A percentile compares a stretch with the other conserved stretches of the same genome.
Conservation (phyloP, 2,329 filamentous ascomycete species). For the Microcyclospora pomicola region DNA sequence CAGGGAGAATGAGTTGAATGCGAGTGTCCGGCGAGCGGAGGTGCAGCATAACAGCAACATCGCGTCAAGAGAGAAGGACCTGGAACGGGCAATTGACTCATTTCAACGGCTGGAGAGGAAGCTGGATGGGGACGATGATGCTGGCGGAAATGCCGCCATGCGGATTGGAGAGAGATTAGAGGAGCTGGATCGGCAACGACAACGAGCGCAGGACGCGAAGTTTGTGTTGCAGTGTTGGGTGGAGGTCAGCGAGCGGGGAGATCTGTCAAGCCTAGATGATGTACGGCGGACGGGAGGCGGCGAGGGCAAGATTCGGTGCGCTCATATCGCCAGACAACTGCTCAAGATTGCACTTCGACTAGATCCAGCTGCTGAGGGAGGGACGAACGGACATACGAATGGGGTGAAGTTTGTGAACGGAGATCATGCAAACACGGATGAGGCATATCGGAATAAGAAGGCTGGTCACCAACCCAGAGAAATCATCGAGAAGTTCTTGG, state of each 20-base stretch:
- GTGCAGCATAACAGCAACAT: slow-evolving; percentile 83
- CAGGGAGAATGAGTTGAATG: slow-evolving; percentile 79
- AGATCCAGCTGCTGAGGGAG: slow-evolving; percentile 46
- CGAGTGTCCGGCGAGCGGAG: slow-evolving; percentile 81
- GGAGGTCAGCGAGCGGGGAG: slow-evolving; percentile 80
- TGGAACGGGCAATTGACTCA: slow-evolving; percentile 81
- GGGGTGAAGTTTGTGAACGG: slow-evolving; percentile 33
- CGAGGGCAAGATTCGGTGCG: slow-evolving; percentile 87
- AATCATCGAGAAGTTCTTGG: slow-evolving; percentile 90
- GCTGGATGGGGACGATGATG: slow-evolving; percentile 43
- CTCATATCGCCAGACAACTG: slow-evolving; percentile 83
- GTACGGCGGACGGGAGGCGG: slow-evolving; percentile 71
- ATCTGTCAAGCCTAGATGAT: slow-evolving; percentile 76
- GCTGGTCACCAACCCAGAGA: slow-evolving; percentile 48
- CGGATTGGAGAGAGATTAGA: slow-evolving; percentile 90
- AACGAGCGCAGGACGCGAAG: slow-evolving; percentile 79
- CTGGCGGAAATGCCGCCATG: slow-evolving; percentile 76
- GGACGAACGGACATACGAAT: slow-evolving; percentile 18
- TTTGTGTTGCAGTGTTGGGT: slow-evolving; percentile 96
- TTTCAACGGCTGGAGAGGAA: slow-evolving; percentile 83
- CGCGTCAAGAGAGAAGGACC: slow-evolving; percentile 71
- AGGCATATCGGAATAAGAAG: slow-evolving; percentile 33
- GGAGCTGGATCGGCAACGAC: slow-evolving; percentile 82
- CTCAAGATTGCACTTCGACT: slow-evolving; percentile 87
- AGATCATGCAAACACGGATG: slow-evolving; percentile 28